Evolutionary conservation across 2,329 filamentous ascomycete species (phyloP).

Genomic region (Botrytis medusae): DNA sequence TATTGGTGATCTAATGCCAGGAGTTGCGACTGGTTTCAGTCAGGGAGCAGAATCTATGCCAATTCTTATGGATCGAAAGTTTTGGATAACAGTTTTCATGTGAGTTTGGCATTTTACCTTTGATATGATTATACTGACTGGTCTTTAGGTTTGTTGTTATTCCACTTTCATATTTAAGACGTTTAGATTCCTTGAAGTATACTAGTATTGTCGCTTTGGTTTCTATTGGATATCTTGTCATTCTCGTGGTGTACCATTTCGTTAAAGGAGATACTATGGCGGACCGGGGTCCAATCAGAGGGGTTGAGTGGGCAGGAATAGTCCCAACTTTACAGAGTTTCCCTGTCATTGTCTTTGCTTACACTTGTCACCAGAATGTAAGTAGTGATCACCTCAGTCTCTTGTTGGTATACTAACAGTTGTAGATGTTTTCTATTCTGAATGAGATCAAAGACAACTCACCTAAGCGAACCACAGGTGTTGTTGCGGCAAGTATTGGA

Average conservation of each 20-base stretch:
- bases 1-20: constrained; percentile 97
- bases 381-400: constrained; percentile 32
- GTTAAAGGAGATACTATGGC: constrained; percentile 71
- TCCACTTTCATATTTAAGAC: constrained; percentile 85
- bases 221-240: constrained; percentile 90
- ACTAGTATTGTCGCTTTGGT: constrained; percentile 89
- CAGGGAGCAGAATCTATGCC: constrained; percentile 60
- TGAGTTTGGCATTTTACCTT: constrained; percentile 42
- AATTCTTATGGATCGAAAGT: constrained; percentile 85
- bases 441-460: constrained; percentile 91
- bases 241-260: constrained; percentile 93
- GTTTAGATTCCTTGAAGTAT: constrained; percentile 94
- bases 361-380: constrained; percentile 98
- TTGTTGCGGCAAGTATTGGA: constrained; percentile 82
- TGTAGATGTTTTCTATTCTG: constrained; percentile 94
- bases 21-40: constrained; percentile 81
- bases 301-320: constrained; percentile 76
- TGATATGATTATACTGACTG: constrained; percentile 24
- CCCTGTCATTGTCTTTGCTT: constrained; percentile 97
- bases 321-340: constrained; percentile 80
- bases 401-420: constrained; percentile 34
- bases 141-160: constrained; percentile 76
- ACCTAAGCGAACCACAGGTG: constrained; percentile 67
- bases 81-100: constrained; percentile 99
- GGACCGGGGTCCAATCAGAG: constrained; percentile 70